Evolutionary conservation across 2,329 filamentous ascomycete species (phyloP).

Genomic region (Aspergillus sp.): DNA sequence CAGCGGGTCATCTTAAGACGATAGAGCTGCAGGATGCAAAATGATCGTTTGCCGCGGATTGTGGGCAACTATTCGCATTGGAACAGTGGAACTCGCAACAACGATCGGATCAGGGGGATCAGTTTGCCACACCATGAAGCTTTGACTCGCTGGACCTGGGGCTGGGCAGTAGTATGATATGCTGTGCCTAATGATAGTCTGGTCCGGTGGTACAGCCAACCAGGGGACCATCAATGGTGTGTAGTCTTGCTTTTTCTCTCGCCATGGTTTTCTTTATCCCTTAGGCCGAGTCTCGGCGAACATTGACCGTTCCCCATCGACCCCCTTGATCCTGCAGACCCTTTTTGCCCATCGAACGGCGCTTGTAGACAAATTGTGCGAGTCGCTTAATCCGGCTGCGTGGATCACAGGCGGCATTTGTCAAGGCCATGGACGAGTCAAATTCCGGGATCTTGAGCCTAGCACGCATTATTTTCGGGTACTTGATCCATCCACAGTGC

Average conservation of each 20-base stretch:
- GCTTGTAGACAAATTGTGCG: not conserved
- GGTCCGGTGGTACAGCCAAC: not conserved
- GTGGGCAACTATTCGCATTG: not conserved
- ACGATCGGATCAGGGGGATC: not conserved
- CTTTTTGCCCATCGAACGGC: not conserved
- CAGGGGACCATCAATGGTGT: not conserved
- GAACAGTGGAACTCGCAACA: not conserved
- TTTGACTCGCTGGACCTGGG: not conserved
- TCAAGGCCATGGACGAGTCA: not conserved
- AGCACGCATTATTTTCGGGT: not conserved
- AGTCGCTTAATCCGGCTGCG: not conserved
- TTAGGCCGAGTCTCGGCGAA: not conserved
- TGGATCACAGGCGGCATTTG: not conserved
- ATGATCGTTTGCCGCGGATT: not conserved
- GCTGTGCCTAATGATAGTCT: not conserved
- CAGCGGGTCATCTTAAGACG: not conserved
- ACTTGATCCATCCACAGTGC: not conserved
- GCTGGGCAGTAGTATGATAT: not conserved
- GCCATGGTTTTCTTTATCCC: not conserved
- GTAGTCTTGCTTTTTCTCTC: slow-evolving; percentile 1
- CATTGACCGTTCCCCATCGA: not conserved
- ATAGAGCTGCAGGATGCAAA: slow-evolving; percentile 15
- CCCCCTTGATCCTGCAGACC: not conserved
- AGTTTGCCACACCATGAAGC: not conserved
- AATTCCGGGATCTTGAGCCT: not conserved